Conservation (phyloP, 495 filamentous ascomycete genomes). For the Neurospora hispaniola region DNA sequence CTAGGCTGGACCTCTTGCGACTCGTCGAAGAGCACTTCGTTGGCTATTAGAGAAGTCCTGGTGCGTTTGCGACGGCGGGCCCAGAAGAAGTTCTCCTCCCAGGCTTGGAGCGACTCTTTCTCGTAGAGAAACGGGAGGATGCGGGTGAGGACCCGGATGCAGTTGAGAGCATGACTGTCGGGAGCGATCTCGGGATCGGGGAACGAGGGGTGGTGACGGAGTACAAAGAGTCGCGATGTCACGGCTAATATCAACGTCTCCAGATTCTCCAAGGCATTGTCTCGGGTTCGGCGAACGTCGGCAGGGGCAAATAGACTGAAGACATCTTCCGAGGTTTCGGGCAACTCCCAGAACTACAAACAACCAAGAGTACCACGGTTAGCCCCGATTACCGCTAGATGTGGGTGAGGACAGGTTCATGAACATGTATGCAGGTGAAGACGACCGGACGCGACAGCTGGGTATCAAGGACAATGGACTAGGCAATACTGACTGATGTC, state of each 20-base stretch:
- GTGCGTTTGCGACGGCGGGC: slow-evolving; percentile 52
- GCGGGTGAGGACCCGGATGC: slow-evolving; percentile 83
- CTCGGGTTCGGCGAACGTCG: slow-evolving; percentile 85
- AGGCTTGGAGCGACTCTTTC: slow-evolving; percentile 69
- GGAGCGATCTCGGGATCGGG: slow-evolving; percentile 84
- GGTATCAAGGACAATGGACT: background rate
- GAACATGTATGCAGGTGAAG: background rate
- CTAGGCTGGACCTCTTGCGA: slow-evolving; percentile 42
- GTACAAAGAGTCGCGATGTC: slow-evolving; percentile 64
- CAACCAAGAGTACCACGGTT: background rate
- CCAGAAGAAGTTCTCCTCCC: slow-evolving; percentile 96
- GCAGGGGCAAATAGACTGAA: slow-evolving; percentile 92
- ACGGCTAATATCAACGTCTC: slow-evolving; percentile 81
- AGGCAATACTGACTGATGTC: slow-evolving; percentile 57
- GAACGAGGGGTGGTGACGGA: slow-evolving; percentile 84
- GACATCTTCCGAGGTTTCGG: slow-evolving; percentile 90
- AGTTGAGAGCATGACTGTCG: slow-evolving; percentile 84
- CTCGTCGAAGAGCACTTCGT: slow-evolving; percentile 82
- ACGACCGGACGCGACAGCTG: background rate
- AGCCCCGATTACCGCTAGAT: slow-evolving; percentile 1
- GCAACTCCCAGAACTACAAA: slow-evolving; percentile 89
- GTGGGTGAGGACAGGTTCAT: background rate
- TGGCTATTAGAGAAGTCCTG: slow-evolving; percentile 41
- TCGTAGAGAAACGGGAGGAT: slow-evolving; percentile 91
- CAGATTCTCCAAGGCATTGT: slow-evolving; percentile 77